Percentiles rank a stretch among this genome's conserved stretches.
phyloP scores from a whole-genome alignment of 2,329 filamentous ascomycete species.

The Aspergillus fijiensis region DNA sequence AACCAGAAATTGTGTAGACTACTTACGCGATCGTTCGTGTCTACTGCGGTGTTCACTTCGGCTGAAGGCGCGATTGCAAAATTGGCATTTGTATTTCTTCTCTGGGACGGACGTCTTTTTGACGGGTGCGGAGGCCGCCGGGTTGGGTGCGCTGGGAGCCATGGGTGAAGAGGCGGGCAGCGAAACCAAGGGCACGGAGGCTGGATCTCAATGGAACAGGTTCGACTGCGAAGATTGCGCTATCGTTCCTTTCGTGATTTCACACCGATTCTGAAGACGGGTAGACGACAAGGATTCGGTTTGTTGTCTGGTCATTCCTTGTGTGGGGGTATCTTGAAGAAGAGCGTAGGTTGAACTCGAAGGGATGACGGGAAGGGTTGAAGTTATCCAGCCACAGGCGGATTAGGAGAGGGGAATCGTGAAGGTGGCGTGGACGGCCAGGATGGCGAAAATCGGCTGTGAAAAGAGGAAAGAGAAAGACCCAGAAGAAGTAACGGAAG shows the following conservation, averaged over 20 bases:
- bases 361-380: constrained; percentile 24
- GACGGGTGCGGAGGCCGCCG: constrained; percentile 69
- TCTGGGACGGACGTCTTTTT: constrained; percentile 85
- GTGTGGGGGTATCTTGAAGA: constrained; percentile 29
- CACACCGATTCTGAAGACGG: constrained; percentile 45
- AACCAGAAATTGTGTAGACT: not conserved
- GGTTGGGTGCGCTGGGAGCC: constrained; percentile 55
- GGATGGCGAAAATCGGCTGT: constrained; percentile 16
- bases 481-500: constrained; percentile 23
- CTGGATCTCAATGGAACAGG: constrained; percentile 27
- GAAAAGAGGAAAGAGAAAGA: constrained; percentile 23
- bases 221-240: constrained; percentile 29
- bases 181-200: constrained; percentile 18
- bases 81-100: constrained; percentile 99
- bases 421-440: constrained; percentile 3
- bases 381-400: constrained; percentile 42
- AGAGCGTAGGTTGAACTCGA: constrained; percentile 11
- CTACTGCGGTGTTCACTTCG: constrained; percentile 94
- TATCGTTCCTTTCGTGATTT: constrained; percentile 43
- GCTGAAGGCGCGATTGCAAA: constrained; percentile 96
- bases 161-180: constrained; percentile 30
- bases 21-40: constrained; percentile 98
- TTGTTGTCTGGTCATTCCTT: constrained; percentile 48
- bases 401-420: constrained; percentile 24
- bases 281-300: constrained; percentile 41